These are phyloP conservation scores for Candida cerambycidarum DNA, from an alignment of 805 yeast genomes.

Conservation along the genomic window DNA sequence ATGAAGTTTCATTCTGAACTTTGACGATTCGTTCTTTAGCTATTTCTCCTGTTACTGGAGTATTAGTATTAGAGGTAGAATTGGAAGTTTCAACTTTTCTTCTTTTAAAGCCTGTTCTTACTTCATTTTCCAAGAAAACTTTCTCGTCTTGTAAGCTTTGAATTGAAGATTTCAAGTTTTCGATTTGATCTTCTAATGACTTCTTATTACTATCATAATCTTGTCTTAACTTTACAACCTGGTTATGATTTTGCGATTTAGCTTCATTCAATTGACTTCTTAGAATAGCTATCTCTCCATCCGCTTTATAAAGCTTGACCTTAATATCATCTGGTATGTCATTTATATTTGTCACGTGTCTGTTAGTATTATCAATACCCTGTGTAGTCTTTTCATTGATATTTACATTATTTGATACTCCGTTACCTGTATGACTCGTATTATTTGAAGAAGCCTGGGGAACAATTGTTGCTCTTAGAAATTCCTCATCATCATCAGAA, in stretches of 20 bases:
- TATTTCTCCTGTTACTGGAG: background rate
- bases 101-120: slow-evolving; percentile 18
- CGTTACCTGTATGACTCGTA: background rate
- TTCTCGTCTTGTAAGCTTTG: slow-evolving; percentile 44
- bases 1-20: slow-evolving; percentile 32
- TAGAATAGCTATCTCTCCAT: slow-evolving; percentile 80
- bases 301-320: slow-evolving; percentile 38
- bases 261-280: slow-evolving; percentile 59
- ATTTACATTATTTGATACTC: background rate
- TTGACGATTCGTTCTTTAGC: slow-evolving; percentile 18
- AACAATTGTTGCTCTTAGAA: slow-evolving; percentile 7
- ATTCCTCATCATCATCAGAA: slow-evolving; percentile 16
- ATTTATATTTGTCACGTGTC: background rate
- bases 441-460: too few relatives aligned
- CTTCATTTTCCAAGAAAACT: slow-evolving; percentile 40
- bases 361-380: background rate
- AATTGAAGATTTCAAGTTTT: slow-evolving; percentile 28
- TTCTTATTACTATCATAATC: slow-evolving; percentile 17
- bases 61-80: background rate
- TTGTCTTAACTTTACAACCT: slow-evolving; percentile 26
- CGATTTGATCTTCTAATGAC: slow-evolving; percentile 31
- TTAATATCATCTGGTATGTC: slow-evolving; percentile 13
- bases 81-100: background rate
- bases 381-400: too few relatives aligned
- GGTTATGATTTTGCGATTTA: slow-evolving; percentile 40